Evolutionary conservation across 805 yeast species (phyloP), one percentile per base, ranked within the genome.

Genomic region (Saccharomyces mikatae): DNA sequence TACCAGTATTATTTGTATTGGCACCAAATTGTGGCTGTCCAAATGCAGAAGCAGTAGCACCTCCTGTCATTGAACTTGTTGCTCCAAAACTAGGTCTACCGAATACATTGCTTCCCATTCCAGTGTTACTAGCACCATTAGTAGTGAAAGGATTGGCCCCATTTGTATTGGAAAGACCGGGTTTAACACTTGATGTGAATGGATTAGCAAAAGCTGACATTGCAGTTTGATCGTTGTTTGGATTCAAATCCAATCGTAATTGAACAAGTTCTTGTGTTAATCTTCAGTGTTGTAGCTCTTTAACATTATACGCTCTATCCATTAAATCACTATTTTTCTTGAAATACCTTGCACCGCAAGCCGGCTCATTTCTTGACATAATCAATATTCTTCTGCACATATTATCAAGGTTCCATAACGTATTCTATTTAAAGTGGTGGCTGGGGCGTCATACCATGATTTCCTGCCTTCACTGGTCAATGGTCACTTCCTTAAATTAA

Each of bases 271-370:
- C 68, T 31, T 52, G 49, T 9, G 69, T 69, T 29, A 9, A 8
- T 10, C 4, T 9, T 10, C 13, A 9, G 31, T 9, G 31, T 29
- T 8, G 63, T 58, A 3, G 63, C 51, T 4, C 59, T 63, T 9
- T 26, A 30, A 14, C 55, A 17, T 46, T 48, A 61, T 52, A 59
- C 70, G 32, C 61, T 71, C 41, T 62, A 66, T n/a, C 51, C 26
- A 67, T 50, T 46, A 69, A 62, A 47, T 66, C 65, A 1, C 78
- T 74, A 4, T 79, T 70, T 22, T 74, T 59, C 56, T 83, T 86
- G n/a, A 77, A 63, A 63, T 76, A 83, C 50, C 86, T 71, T 0
- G 84, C 85, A 6, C 84, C 84, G 86, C 59, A 76, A 74, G 24
- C 70, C 68, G 2, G 79, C 64, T 53, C 80, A 77, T 0, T 65